Evolutionary conservation across 2,329 filamentous ascomycete genomes (phyloP).

Genomic region (Ceratocystis huliohia): DNA sequence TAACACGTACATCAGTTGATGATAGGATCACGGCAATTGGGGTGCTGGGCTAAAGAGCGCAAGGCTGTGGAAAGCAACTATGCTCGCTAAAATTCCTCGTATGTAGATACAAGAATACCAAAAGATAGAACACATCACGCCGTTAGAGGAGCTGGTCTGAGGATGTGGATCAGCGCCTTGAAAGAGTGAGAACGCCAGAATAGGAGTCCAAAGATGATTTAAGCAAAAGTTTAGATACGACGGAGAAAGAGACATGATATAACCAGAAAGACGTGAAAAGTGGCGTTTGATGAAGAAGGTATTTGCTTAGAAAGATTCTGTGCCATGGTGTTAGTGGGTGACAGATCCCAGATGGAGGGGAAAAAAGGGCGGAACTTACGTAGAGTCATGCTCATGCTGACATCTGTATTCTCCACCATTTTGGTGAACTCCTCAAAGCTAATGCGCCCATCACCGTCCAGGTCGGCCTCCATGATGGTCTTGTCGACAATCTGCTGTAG

Average conservation of each 20-base stretch:
- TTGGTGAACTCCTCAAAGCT: slow-evolving; percentile 98
- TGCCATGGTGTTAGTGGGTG: slow-evolving; percentile 3
- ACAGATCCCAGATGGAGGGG: not conserved
- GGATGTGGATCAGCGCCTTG: not conserved
- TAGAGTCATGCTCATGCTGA: slow-evolving; percentile 63
- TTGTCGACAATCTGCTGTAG: slow-evolving; percentile 99
- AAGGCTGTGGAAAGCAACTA: no score
- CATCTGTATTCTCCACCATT: slow-evolving; percentile 93
- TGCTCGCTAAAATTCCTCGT: not conserved
- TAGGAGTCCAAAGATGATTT: not conserved
- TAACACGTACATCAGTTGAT: no score
- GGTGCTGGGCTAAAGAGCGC: no score
- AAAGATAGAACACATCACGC: not conserved
- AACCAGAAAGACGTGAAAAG: not conserved
- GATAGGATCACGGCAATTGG: no score
- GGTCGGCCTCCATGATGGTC: slow-evolving; percentile 98
- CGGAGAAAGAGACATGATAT: not conserved
- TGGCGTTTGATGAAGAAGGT: not conserved
- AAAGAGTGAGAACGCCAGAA: not conserved
- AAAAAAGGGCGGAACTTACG: slow-evolving; percentile 33
- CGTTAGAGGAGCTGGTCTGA: no score
- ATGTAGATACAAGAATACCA: not conserved
- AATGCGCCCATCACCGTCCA: slow-evolving; percentile 93
- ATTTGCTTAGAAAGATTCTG: slow-evolving; percentile 17
- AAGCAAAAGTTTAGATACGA: not conserved